These are phyloP conservation scores for Orobanche coerulescens DNA, from an alignment of 257 asterid genomes.

Conservation along the genomic window DNA sequence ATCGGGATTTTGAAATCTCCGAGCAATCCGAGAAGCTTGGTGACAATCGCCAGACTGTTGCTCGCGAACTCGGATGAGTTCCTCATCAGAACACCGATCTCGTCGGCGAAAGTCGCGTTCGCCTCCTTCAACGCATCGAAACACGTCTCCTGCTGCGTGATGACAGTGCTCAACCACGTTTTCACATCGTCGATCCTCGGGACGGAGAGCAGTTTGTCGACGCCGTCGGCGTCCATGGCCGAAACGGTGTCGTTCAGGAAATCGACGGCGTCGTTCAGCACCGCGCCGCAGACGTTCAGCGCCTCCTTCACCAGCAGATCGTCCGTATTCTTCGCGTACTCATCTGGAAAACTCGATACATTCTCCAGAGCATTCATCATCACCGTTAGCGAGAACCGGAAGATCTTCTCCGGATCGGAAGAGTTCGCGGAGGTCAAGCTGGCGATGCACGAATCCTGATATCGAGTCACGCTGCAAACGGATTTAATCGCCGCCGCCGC, in stretches of 20 bases:
- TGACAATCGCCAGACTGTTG: conserved; percentile 62
- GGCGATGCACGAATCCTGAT: conserved; percentile 42
- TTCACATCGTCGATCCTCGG: conserved; percentile 31
- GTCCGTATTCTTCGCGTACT: conserved; percentile 25
- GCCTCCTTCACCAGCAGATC: conserved; percentile 40
- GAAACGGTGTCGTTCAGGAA: background rate
- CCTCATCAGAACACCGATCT: conserved; percentile 32
- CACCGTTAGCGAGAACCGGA: conserved; percentile 40
- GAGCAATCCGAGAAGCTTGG: conserved; percentile 39
- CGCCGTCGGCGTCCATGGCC: conserved; percentile 3
- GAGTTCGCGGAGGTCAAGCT: conserved; percentile 35
- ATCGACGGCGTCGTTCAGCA: conserved; percentile 57
- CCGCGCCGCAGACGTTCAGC: conserved; percentile 38
- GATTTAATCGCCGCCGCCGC: conserved; percentile 41
- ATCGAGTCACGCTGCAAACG: conserved; percentile 49
- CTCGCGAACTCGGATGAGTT: conserved; percentile 54
- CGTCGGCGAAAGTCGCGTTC: conserved; percentile 37
- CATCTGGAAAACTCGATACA: conserved; percentile 28
- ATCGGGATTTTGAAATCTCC: conserved; percentile 36
- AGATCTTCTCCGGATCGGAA: conserved; percentile 52
- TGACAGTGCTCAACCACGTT: conserved; percentile 65
- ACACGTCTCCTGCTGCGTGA: conserved; percentile 73
- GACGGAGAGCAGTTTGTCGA: conserved; percentile 19
- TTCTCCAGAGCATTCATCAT: conserved; percentile 32
- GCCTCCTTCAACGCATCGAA: conserved; percentile 55